phyloP scores from a whole-genome alignment of 73 alveolate species.

The Paramecium biaurelia region DNA sequence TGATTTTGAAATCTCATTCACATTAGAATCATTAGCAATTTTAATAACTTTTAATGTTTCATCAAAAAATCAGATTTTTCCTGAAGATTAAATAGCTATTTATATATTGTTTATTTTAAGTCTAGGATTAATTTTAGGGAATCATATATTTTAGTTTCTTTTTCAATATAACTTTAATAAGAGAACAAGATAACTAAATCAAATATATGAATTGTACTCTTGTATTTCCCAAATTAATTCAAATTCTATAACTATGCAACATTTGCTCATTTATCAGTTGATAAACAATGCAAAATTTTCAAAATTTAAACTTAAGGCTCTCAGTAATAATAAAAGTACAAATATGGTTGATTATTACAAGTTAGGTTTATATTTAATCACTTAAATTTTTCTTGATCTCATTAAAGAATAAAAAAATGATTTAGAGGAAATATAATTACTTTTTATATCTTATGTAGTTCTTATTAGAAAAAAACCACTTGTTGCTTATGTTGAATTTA shows the following conservation, averaged over 20 bases:
- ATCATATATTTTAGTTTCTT: neutral
- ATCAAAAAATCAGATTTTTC: neutral
- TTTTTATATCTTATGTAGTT: neutral
- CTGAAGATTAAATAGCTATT: neutral
- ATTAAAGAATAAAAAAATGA: neutral
- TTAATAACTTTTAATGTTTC: neutral
- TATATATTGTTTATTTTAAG: neutral
- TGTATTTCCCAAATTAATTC: neutral
- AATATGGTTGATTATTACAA: neutral
- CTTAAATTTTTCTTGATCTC: neutral
- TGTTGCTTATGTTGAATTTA: constrained; percentile 19
- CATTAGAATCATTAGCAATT: neutral
- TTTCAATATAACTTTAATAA: neutral
- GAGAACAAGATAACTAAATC: neutral
- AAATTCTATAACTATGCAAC: neutral
- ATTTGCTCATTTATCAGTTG: neutral
- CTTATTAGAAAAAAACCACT: neutral
- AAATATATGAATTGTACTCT: neutral
- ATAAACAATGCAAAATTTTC: neutral
- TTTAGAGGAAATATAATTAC: neutral
- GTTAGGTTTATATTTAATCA: neutral
- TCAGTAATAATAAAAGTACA: neutral
- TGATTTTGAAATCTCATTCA: neutral
- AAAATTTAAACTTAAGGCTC: neutral
- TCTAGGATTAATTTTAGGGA: neutral